Evolutionary conservation across 2,329 filamentous ascomycete genomes (phyloP), one percentile per base, ranked within the genome.

Genomic region (Botrytis paeoniae): DNA sequence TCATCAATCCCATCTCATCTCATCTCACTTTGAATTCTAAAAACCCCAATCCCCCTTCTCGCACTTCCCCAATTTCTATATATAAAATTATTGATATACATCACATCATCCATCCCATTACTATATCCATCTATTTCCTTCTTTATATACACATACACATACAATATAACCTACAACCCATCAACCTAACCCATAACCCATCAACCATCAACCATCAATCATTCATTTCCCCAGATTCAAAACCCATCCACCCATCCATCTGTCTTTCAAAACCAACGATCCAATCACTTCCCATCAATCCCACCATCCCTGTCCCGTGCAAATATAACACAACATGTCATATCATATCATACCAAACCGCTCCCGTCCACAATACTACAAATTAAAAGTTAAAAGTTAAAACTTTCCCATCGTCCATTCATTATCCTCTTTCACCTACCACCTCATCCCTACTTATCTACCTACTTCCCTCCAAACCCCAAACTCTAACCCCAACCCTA

Each of bases 141-240:
- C 1, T 8, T 14, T 57, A 57, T 0, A n/a, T 14, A n/a, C 22
- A 25, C 8, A 45, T 22, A 45, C 22, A 51, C 22, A 25, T 25
- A 22, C 4, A 18, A 4, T 43, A 45, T 10, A 25, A 45, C 8
- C 18, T 6, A 22, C 8, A 45, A 48, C 8, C 43, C 8, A 45
- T 45, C 43, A 45, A 41, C 14, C 12, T 8, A 18, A 43, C 14
- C 39, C 39, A 39, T 41, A 18, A 43, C 41, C 37, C 37, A 39
- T 39, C 14, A 43, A 2, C 3, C 39, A 18, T 18, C 37, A 41
- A 9, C 6, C n/a, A 45, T 45, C 48, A 54, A 12, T 25, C 51
- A 54, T 60, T 18, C 18, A 61, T 61, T n/a, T 61, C 59, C 59
- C 59, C 59, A 61, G 59, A 61, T 61, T 61, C 59, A 39, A 12